Base-by-base conservation (phyloP, 2,329 filamentous ascomycete species). In the Penicillium sp. region DNA sequence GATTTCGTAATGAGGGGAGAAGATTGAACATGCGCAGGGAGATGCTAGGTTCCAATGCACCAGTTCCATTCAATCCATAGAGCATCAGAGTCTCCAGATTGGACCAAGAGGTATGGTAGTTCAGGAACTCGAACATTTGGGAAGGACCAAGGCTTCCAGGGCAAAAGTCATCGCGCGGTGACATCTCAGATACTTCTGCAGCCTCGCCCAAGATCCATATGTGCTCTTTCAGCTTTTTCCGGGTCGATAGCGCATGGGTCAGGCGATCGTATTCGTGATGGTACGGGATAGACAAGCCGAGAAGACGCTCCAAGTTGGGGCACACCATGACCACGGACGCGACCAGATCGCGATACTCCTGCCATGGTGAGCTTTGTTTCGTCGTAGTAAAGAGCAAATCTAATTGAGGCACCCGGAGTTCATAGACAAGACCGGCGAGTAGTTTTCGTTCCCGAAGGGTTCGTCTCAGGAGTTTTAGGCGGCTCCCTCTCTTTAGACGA, bases 291-390 rank as follows among this genome's bases (percentile, higher is more conserved):
- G 75, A 72, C 48, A 81, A 76, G 5, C 80, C 80, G 28, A 75
- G 61, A 7, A 83, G 64, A 22, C 73, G 72, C 63, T 83, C 78
- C 18, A 83, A 64, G 51, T 78, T 80, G 7, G 80, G 79, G 57
- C 79, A 83, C 2, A 75, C 74, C 75, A 81, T 80, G 28, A 83
- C 77, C 31, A 83, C 68, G 1, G 79, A 80, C 5, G 78, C 77
- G 14, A 82, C 64, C 14, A 77, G 51, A 49, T 80, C 75, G 36
- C 77, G 67, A 44, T 80, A 77, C 41, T 77, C 75, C 58, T 77
- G 71, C 59, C 71, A 72, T 50, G 73, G 63, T 19, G 61, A 53
- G 50, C 68, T 67, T 39, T 72, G 67, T 49, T 72, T 68, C 37
- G 65, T 72, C 25, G 72, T 73, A 30, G 62, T 60, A 50, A 72